Evolutionary conservation across 2,329 filamentous ascomycete species (phyloP), one percentile per base, ranked within the genome.

Genomic region (Fusarium vanettenii): DNA sequence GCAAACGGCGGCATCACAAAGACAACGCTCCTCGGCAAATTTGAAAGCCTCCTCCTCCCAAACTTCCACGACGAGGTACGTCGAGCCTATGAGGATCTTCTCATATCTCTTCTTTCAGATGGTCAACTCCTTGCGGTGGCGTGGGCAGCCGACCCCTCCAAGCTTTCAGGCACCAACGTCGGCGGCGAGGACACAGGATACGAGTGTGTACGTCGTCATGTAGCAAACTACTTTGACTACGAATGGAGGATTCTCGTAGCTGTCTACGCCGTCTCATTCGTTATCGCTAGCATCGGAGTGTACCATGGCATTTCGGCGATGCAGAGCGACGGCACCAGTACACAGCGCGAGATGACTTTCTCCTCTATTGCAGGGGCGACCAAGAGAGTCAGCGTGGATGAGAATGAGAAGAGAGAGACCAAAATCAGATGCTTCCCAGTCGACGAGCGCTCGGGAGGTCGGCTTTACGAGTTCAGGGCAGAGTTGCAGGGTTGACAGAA

Each of bases 91-190:
- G 76, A 78, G 16, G 70, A 78, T 0, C 29, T 76, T 0, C 66
- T 78, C 1, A 60, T 78, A 9, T 78, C 76, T 3, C 35, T 78
- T 1, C 60, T 78, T 1, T 76, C 74, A 0, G 72, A 78, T 4
- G 67, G 62, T 0, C 75, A 78, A n/a, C 65, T 78, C 1, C 62
- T 78, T 2, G 73, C 56, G 2, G 76, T 78, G 0, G 73, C 76
- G 2, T 78, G 75, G 75, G 76, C 76, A 25, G 50, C 57, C 2
- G 48, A 78, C 7, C 50, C 75, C 0, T 68, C 71, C 3, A 67
- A 67, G 33, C 20, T 67, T 7, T 73, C 75, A 1, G 71, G 70
- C 4, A 64, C 70, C 0, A 63, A 50, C 0, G 29, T 60, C 0
- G 70, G 67, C 1, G 60, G 64, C 0, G 62, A 66, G 10, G 50